Base-by-base conservation (phyloP, 2,329 filamentous ascomycete species). In the Bipolaris sorokiniana region DNA sequence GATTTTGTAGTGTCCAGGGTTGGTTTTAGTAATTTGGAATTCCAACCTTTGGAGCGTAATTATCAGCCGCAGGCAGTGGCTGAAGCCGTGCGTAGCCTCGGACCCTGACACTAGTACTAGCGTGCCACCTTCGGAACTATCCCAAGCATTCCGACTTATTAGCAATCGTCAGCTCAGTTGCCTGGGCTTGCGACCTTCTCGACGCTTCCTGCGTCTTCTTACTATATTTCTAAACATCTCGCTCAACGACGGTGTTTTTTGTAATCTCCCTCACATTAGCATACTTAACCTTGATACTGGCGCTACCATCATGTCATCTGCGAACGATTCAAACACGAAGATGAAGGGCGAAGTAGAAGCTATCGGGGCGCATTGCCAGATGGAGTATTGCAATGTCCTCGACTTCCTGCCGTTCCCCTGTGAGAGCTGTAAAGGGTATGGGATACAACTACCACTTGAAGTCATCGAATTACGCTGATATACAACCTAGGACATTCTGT, bases 321-420 rank as follows among this genome's bases (percentile, higher is more conserved):
- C 65, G 45, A 51, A 61, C 33, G 46, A 54, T 34, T 56, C 54
- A 49, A 88, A 82, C 74, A 92, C 88, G 75, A 84, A 84, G 61
- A 93, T 93, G 89, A 62, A 59, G 34, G 84, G 83, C 74, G 93
- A 97, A 78, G 89, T 93, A 46, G 89, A 91, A 69, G 85, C 93
- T 22, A 89, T 98, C 67, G 95, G 95, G 77, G 86, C 86, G 61
- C 93, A 97, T 81, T 99, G 95, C 84, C 88, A 97, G 77, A 89
- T 90, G 78, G 82, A 89, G 64, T 96, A 92, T 82, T 99, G 95
- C 83, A 90, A 93, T 75, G 90, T 95, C 74, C 90, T 98, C 59
- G 95, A 98, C 79, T 98, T 99, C 77, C 86, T 99, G 4, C 95
- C 95, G 3, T 98, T 98, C 78, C 85, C 88, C 72, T 99, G 95